Evolutionary conservation across 1,284 basidiomycete genomes (phyloP), one percentile per base, ranked within the genome.

Genomic region (Malassezia equina): DNA sequence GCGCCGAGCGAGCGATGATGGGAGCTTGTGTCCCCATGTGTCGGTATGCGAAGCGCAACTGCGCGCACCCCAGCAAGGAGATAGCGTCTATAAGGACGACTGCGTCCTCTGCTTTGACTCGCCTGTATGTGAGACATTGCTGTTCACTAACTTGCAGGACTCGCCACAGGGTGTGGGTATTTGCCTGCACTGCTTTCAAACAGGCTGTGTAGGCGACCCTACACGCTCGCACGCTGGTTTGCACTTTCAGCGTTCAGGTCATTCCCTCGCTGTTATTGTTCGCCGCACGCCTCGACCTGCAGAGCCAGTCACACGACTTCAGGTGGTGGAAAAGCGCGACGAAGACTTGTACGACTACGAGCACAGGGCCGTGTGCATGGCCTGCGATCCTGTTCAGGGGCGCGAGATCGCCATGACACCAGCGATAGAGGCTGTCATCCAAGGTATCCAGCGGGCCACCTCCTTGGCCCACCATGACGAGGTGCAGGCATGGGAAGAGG

Each of bases 401-500:
- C 73, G 77, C 4, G 80, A 81, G 56, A 67, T 86, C 19, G 83
- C 47, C 78, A 49, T 58, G 5, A 68, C 69, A 12, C 29, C 27
- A 12, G 69, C 51, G 69, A 62, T 76, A 13, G 61, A 81, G 52
- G 69, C 78, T 0, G 78, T 90, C 9, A 78, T 84, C 4, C 78
- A 83, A n/a, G 83, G 81, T 0, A 80, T 94, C 52, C 84, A 94
- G 82, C 79, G 80, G 1, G 84, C 89, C 0, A 79, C 90, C 64
- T 89, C 89, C 0, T 93, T 90, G 0, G 85, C 88, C 0, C 86
- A 90, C 50, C 86, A 90, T 69, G 88, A 85, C 1, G 90, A 96
- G 71, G 88, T 99, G 54, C 86, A 95, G 76, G 88, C 91, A 1
- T 99, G 94, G 93, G 89, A 94, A 71, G 90, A 96, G 75, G 93